Evolutionary conservation across 2,329 filamentous ascomycete species (phyloP), one percentile per base, ranked within the genome.

Genomic region (Aspergillus nomiae): DNA sequence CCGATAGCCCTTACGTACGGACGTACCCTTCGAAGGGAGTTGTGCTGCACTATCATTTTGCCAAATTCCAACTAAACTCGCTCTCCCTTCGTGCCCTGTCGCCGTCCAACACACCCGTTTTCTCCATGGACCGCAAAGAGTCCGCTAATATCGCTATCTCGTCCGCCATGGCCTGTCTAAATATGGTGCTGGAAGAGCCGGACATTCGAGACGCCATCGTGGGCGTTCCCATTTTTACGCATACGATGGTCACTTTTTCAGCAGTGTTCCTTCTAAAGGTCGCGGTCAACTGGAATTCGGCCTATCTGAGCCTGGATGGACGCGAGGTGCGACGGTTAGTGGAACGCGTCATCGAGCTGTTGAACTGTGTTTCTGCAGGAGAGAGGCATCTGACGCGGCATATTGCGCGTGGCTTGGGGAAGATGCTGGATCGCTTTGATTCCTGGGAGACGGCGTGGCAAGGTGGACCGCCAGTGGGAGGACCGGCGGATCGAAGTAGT

Each of bases 11-110:
- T 4, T 80, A 79, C 58, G 79, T 84, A 56, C 80, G 81, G 21
- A 80, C 80, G 1, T 84, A 83, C 63, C 81, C 82, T 1, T 81
- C 80, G 12, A 83, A 82, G 67, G 82, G 82, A 2, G 82, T 83
- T 21, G 80, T 83, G 4, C 72, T 86, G 10, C 84, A 86, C 69
- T 83, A 83, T 65, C 81, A 85, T 65, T 83, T 86, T 59, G 83
- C 82, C 26, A 84, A 83, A 64, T 81, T 86, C 54, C 82, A 85
- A 65, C 77, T 86, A 24, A 83, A 85, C 65, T 80, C 77, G 7
- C 75, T 80, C 28, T 77, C 76, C 4, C 71, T 78, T 11, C 73
- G 76, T 67, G 65, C 81, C 4, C 76, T 83, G 65, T 76, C 79
- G 63, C 76, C 81, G 59, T 80, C 74, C 14, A 79, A 78, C 56